Evolutionary conservation across 176 grass and related monocot genomes (phyloP).

Genomic region (Carex pumila): DNA sequence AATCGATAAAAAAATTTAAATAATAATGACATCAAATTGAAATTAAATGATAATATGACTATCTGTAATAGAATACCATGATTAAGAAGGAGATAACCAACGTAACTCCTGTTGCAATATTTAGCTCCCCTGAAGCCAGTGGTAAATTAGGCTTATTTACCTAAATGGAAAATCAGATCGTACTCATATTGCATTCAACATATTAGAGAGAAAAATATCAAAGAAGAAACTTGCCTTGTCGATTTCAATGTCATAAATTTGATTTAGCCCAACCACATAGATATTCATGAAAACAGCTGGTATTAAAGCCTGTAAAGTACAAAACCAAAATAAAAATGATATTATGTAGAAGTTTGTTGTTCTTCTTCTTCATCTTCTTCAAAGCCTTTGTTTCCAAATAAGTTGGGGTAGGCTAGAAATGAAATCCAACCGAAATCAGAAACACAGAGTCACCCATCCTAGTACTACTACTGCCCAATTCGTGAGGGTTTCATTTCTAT

Average conservation of each 20-base stretch:
- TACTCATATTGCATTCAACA: not conserved
- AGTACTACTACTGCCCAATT: no score
- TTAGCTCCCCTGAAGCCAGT: constrained; percentile 68
- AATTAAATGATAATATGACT: not conserved
- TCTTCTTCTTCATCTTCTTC: no score
- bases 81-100: constrained; percentile 38
- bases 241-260: constrained; percentile 71
- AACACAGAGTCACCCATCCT: no score
- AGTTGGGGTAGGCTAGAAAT: no score
- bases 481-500: no score
- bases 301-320: constrained; percentile 40
- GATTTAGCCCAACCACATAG: constrained; percentile 81
- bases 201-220: not conserved
- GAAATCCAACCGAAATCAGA: no score
- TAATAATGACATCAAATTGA: not conserved
- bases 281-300: constrained; percentile 81
- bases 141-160: constrained; percentile 74
- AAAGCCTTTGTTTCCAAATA: no score
- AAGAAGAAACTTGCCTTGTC: constrained; percentile 43
- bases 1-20: not conserved
- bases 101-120: constrained; percentile 35
- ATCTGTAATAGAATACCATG: constrained; percentile 39
- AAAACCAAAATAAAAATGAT: not conserved
- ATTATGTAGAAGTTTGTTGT: not conserved
- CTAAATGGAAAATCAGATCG: constrained; percentile 24